Base-by-base conservation (phyloP, 176 grass and related monocot genomes). In the Avena atlantica region DNA sequence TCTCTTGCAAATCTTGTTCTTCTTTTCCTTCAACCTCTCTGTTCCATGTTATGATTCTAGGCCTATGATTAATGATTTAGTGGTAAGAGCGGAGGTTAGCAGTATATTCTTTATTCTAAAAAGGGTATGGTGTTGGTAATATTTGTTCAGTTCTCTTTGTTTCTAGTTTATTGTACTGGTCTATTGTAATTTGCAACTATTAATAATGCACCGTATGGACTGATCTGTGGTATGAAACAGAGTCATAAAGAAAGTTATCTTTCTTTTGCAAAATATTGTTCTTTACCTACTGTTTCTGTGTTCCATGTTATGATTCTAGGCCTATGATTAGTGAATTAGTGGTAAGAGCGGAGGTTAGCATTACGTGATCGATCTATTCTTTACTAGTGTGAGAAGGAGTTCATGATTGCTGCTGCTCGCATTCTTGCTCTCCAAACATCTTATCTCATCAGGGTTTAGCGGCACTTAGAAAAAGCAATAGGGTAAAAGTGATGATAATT, bases 131-230 rank as follows among this genome's bases (percentile, higher is more conserved):
- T 67, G 27, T 63, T 55, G 16, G 45, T 81, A 88, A 82, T 70
- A 62, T 27, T 57, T 61, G 29, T 48, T 19, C 60, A 6, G 23
- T 78, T 21, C 15, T 79, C 76, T 79, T 34, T 85, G 11, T 80
- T 57, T 65, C 23, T 75, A 34, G 48, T 76, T 69, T 50, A 62
- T 1, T 88, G 14, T 85, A 51, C 9, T 79, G 17, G 17, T 55
- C 67, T 63, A 15, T 85, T 77, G 15, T 76, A 87, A 91, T 70
- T 52, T 91, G 55, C 81, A 78, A 85, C 61, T 88, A 25, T 42
- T 4, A 25, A 51, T 4, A 83, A 78, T 0, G 5, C 65, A 45
- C 55, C 56, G 63, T 64, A 71, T 85, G 53, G 60, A 85, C 78
- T 6, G 19, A 2, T 76, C 12, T 83, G 42, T 69, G 60, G 67